phyloP scores from a whole-genome alignment of 768 basidiomycete species.

The Suillus americanus region DNA sequence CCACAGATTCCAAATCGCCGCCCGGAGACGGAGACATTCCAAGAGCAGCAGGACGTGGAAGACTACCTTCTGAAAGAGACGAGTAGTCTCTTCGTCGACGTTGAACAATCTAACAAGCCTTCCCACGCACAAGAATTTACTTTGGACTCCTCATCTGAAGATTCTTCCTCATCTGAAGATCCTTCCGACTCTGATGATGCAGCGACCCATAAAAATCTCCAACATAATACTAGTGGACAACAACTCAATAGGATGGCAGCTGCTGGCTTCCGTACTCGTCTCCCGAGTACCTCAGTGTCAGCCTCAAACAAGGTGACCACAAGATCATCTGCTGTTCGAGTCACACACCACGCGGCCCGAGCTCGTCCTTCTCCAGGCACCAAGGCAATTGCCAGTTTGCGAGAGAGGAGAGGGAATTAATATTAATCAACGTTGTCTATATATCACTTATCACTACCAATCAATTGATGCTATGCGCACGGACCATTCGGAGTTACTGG shows the following conservation, averaged over 20 bases:
- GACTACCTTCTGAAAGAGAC: constrained; percentile 16
- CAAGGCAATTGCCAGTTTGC: not conserved
- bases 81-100: not conserved
- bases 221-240: constrained; percentile 5
- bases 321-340: not conserved
- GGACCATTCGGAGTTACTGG: constrained; percentile 15
- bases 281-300: not conserved
- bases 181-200: constrained; percentile 30
- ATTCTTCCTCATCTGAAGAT: constrained; percentile 12
- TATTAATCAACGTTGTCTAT: not conserved
- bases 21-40: constrained; percentile 10
- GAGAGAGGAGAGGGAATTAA: not conserved
- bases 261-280: not conserved
- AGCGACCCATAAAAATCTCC: constrained; percentile 24
- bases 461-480: constrained; percentile 10
- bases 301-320: not conserved
- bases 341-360: not conserved
- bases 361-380: not conserved
- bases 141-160: not conserved
- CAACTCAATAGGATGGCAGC: constrained; percentile 18
- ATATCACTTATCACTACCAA: not conserved
- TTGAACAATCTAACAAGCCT: not conserved
- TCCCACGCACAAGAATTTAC: not conserved
- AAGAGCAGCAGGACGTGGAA: constrained; percentile 26
- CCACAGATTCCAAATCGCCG: not conserved